Evolutionary conservation across 1,139 yeast species (phyloP), one percentile per base, ranked within the genome.

Genomic region (Zygoascus meyerae): DNA sequence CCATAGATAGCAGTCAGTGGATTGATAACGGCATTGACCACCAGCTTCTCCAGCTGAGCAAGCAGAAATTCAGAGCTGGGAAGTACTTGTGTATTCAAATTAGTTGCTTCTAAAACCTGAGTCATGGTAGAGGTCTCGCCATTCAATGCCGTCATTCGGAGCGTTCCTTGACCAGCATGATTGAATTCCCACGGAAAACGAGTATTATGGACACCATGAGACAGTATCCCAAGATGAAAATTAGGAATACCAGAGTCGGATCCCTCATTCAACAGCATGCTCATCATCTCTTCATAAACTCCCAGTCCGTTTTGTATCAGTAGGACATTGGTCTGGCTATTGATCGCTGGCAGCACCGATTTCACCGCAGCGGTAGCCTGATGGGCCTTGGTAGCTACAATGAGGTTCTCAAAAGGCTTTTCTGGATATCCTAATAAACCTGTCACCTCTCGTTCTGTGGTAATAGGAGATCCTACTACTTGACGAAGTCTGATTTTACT

Each of bases 281-380:
- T 65, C 12, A 71, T 69, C 33, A 87, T 61, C 39, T 72, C 70
- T 12, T 82, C 83, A 3, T 77, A 68, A 39, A 79, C 72, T 1
- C 95, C 95, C 73, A 81, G 71, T 2, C 94, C 95, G 59, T 86
- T 85, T 56, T 89, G 95, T 5, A 89, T 59, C n/a, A 90, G 65
- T 38, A 89, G 56, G 2, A 89, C 64, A 48, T 77, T 79, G 1
- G 90, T 74, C 2, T 65, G 54, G 5, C 66, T 54, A 16, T 63
- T 55, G 39, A 80, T 69, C 38, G 70, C 64, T 2, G 68, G 67
- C 26, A 69, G 54, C 52, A 78, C 73, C 28, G 72, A 72, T 34
- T 59, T 54, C 16, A 85, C 53, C 1, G 84, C 84, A 3, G 58
- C 49, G 12, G 65, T 65, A 0, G 79, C 72, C 35, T 75, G 81